A percentile compares a stretch with the other conserved stretches of the same genome.
phyloP scores from a whole-genome alignment of 2,329 filamentous ascomycete genomes.

The Fusarium sterilihyphosum region DNA sequence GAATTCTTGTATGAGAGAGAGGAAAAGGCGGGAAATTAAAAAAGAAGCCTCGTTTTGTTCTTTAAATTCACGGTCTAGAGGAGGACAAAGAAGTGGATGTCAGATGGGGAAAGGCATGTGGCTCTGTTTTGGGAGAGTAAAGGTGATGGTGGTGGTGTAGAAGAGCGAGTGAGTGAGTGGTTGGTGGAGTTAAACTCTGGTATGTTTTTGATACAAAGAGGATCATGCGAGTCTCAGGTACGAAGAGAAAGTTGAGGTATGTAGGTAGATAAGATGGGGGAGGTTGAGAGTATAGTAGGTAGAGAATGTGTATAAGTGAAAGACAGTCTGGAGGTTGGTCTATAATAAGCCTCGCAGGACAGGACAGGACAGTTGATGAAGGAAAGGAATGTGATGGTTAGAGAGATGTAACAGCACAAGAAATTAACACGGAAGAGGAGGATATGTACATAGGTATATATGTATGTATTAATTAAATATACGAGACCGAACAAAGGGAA shows the following conservation, averaged over 20 bases:
- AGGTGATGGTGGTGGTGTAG: background rate
- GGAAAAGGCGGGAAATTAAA: constrained; percentile 9
- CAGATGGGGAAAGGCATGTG: constrained; percentile 11
- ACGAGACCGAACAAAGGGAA: constrained; percentile 9
- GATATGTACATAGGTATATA: background rate
- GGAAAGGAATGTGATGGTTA: constrained; percentile 12
- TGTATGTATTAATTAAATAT: constrained; percentile 15
- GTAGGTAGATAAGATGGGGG: background rate
- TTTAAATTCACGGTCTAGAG: constrained; percentile 13
- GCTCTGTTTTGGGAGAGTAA: background rate
- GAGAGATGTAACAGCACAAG: background rate
- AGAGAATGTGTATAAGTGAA: constrained; percentile 1
- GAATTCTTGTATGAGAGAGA: constrained; percentile 10
- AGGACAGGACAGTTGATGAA: constrained; percentile 4
- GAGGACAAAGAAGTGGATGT: constrained; percentile 18
- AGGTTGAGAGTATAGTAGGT: constrained; percentile 5
- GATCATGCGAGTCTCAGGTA: constrained; percentile 1
- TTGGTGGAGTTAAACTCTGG: constrained; percentile 16
- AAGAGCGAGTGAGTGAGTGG: background rate
- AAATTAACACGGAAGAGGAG: background rate
- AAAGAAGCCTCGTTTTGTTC: constrained; percentile 10
- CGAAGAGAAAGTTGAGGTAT: constrained; percentile 1
- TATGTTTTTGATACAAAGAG: constrained; percentile 34
- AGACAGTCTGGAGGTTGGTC: background rate
- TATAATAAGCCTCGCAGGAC: background rate